These are phyloP conservation scores for Fusarium nisikadoi DNA, from an alignment of 2,329 filamentous ascomycete species.

Conservation along the genomic window DNA sequence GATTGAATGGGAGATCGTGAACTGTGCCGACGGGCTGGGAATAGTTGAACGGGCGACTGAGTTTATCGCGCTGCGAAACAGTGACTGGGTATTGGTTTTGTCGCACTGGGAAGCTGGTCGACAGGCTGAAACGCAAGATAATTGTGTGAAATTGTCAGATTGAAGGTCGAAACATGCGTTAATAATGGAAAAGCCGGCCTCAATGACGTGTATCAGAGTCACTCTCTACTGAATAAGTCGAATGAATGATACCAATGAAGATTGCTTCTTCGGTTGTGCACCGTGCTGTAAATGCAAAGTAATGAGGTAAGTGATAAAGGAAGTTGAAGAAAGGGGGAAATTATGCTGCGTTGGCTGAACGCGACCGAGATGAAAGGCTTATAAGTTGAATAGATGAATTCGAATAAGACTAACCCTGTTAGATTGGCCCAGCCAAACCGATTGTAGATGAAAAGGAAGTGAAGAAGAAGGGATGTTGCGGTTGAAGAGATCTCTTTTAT, in stretches of 20 bases:
- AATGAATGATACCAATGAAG: too few relatives aligned
- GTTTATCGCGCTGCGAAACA: neutral
- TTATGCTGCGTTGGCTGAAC: neutral
- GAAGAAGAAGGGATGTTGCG: neutral
- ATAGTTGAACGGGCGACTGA: rapidly evolving
- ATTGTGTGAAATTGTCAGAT: neutral
- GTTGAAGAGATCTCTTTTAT: neutral
- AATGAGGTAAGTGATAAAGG: neutral
- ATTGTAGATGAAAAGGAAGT: neutral
- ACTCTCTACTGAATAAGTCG: neutral
- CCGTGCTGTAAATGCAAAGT: too few relatives aligned
- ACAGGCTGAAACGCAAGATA: rapidly evolving
- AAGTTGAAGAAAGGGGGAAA: neutral
- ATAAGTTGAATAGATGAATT: too few relatives aligned
- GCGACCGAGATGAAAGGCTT: neutral
- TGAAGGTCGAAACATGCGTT: neutral
- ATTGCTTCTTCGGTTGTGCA: too few relatives aligned
- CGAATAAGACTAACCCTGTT: too few relatives aligned
- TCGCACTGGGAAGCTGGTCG: rapidly evolving
- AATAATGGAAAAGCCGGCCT: neutral
- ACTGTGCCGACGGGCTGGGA: too few relatives aligned
- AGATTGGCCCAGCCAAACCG: neutral
- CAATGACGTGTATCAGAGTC: neutral
- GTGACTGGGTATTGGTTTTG: rapidly evolving
- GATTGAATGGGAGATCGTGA: too few relatives aligned